phyloP scores from a whole-genome alignment of 2,329 filamentous ascomycete genomes.

The Diplodia sapinea region DNA sequence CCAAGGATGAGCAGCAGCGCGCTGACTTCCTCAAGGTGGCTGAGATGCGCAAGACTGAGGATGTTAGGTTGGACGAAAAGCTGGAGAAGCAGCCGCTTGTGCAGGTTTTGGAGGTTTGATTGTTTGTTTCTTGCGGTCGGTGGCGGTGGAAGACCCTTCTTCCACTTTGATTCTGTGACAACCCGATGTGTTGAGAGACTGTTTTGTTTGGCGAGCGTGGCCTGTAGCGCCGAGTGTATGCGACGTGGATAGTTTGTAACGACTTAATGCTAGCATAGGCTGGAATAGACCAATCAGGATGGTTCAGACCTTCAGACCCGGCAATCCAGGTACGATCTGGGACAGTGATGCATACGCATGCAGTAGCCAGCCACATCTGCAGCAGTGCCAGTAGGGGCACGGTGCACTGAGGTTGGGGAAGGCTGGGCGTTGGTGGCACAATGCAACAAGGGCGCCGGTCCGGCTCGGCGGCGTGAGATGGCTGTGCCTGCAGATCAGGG shows the following conservation, averaged over 20 bases:
- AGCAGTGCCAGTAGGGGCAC: neutral
- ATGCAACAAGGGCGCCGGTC: neutral
- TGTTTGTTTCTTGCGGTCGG: too few species aligned
- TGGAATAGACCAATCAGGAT: neutral
- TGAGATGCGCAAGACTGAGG: conserved; percentile 22
- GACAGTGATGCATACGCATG: neutral
- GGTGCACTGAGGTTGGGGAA: neutral
- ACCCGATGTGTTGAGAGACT: neutral
- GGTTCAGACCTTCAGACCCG: neutral
- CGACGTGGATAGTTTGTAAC: conserved; percentile 10
- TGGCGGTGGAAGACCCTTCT: neutral
- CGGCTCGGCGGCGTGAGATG: neutral
- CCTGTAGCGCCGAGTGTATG: neutral
- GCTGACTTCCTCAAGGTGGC: conserved; percentile 42
- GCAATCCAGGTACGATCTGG: neutral
- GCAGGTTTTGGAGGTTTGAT: conserved; percentile 8
- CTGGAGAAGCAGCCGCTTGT: conserved; percentile 7
- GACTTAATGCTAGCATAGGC: neutral
- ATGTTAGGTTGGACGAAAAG: neutral
- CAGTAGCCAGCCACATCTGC: neutral
- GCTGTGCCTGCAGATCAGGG: conserved; percentile 1
- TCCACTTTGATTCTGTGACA: neutral
- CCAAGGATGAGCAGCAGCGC: conserved; percentile 45
- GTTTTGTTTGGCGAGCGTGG: neutral
- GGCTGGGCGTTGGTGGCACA: neutral